These are phyloP conservation scores for Suillus discolor DNA, from an alignment of 768 basidiomycete species.

Conservation along the genomic window DNA sequence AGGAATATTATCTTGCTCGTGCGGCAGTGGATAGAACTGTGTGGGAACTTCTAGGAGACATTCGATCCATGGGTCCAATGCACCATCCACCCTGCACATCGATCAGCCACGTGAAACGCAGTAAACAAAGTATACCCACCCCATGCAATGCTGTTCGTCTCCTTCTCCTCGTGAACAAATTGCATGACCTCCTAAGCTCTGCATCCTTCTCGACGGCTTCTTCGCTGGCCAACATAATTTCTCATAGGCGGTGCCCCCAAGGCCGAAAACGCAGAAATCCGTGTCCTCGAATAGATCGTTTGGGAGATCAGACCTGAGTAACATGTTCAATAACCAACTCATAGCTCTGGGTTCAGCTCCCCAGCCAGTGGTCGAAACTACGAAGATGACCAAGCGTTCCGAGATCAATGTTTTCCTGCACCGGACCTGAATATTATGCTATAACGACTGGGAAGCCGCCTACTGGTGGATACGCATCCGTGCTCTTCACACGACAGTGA, in stretches of 20 bases:
- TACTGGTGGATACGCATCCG: conserved; percentile 36
- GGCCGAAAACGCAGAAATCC: conserved; percentile 71
- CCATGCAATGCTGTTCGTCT: conserved; percentile 81
- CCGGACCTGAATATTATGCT: not conserved
- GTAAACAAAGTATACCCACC: conserved; percentile 47
- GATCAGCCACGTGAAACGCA: conserved; percentile 7
- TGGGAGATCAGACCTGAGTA: conserved; percentile 79
- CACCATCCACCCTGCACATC: conserved; percentile 64
- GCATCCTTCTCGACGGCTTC: conserved; percentile 62
- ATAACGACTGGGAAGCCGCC: not conserved
- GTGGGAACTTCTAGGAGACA: conserved; percentile 48
- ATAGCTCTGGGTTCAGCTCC: conserved; percentile 81
- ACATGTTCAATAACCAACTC: conserved; percentile 73
- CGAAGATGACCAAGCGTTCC: conserved; percentile 70
- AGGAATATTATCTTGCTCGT: conserved; percentile 1
- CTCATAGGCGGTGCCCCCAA: conserved; percentile 87
- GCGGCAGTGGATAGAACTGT: conserved; percentile 47
- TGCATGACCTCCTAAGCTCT: conserved; percentile 67
- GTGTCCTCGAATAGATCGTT: conserved; percentile 78
- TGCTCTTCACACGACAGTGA: conserved; percentile 39
- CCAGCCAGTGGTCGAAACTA: conserved; percentile 84
- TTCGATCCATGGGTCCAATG: conserved; percentile 70
- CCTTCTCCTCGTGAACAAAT: conserved; percentile 75
- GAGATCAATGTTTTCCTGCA: conserved; percentile 65
- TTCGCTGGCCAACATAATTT: conserved; percentile 94